phyloP scores from a whole-genome alignment of 352 stramenopile genomes.

The Globisporangium heterothallicum region DNA sequence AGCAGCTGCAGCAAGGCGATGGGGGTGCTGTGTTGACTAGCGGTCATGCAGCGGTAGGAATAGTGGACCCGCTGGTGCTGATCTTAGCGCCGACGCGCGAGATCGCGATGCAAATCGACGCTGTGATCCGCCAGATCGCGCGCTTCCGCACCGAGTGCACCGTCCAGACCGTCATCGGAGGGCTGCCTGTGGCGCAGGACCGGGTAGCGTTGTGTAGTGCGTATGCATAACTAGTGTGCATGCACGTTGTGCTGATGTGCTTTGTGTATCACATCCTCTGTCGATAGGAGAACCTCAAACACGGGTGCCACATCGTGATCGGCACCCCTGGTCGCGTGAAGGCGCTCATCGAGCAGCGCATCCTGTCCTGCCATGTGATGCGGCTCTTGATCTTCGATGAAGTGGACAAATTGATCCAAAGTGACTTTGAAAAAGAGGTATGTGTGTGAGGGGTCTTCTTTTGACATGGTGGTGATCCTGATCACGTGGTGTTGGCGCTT shows the following conservation, averaged over 20 bases:
- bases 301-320: slow-evolving; percentile 59
- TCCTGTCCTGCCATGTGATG: slow-evolving; percentile 40
- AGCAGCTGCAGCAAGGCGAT: slow-evolving; percentile 5
- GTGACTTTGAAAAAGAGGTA: slow-evolving; percentile 67
- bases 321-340: slow-evolving; percentile 70
- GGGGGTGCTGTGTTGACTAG: not conserved
- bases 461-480: too few species aligned
- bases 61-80: slow-evolving; percentile 33
- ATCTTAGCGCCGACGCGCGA: slow-evolving; percentile 76
- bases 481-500: too few species aligned
- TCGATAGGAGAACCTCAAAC: slow-evolving; percentile 22
- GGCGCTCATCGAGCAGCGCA: slow-evolving; percentile 54
- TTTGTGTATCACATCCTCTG: slow-evolving; percentile 13
- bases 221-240: not conserved
- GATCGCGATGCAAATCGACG: slow-evolving; percentile 73
- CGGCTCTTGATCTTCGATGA: slow-evolving; percentile 73
- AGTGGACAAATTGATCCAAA: slow-evolving; percentile 73
- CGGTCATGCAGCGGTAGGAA: not conserved
- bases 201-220: slow-evolving; percentile 21
- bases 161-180: slow-evolving; percentile 56
- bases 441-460: too few species aligned
- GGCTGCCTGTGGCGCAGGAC: slow-evolving; percentile 52
- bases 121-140: slow-evolving; percentile 50
- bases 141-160: slow-evolving; percentile 28
- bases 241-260: not conserved